phyloP scores from a whole-genome alignment of 805 yeast species.

The Candida caryicola region DNA sequence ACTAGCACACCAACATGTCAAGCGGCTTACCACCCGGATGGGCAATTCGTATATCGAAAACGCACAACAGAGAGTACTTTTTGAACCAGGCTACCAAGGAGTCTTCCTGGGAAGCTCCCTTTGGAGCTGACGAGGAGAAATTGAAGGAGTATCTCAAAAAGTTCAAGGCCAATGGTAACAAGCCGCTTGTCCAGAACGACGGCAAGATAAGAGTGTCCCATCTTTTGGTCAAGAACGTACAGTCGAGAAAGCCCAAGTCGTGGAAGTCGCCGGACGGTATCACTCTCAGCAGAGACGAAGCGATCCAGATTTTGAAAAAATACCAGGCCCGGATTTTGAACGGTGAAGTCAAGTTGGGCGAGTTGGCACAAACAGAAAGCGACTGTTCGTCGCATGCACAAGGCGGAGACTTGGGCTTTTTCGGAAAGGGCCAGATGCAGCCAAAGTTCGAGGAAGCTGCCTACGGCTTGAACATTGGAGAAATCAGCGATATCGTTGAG shows the following conservation, averaged over 20 bases:
- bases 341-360: conserved; percentile 65
- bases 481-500: conserved; percentile 78
- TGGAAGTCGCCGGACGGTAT: conserved; percentile 77
- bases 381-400: conserved; percentile 85
- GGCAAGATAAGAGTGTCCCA: conserved; percentile 78
- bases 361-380: conserved; percentile 77
- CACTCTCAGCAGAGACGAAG: conserved; percentile 80
- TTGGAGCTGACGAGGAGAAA: conserved; percentile 64
- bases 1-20: conserved; percentile 9
- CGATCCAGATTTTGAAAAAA: conserved; percentile 58
- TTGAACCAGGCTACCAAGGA: conserved; percentile 65
- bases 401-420: conserved; percentile 90
- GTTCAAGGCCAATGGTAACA: conserved; percentile 33
- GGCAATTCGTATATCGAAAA: conserved; percentile 74
- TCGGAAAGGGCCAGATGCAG: conserved; percentile 92
- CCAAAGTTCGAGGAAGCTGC: conserved; percentile 90
- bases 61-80: conserved; percentile 83
- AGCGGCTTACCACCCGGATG: conserved; percentile 88
- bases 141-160: conserved; percentile 55
- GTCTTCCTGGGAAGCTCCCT: conserved; percentile 91
- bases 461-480: conserved; percentile 77
- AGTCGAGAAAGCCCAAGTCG: conserved; percentile 84
- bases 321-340: conserved; percentile 56
- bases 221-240: conserved; percentile 76
- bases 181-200: conserved; percentile 43